These are phyloP conservation scores for Calonectria multiphialidica DNA, from an alignment of 2,329 filamentous ascomycete species.

Conservation along the genomic window DNA sequence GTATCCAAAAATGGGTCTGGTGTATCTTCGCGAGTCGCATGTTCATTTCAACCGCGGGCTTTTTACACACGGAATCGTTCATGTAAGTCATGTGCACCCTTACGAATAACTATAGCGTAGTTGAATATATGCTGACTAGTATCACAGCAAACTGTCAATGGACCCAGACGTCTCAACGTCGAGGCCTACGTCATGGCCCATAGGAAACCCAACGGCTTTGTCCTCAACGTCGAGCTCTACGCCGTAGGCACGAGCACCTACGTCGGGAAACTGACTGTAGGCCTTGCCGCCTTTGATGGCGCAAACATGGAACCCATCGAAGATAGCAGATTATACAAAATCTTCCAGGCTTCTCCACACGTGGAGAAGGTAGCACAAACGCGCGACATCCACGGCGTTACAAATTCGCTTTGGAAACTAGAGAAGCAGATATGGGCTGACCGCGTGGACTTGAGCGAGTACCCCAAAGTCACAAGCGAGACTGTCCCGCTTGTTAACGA, in stretches of 20 bases:
- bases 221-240: conserved; percentile 34
- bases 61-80: conserved; percentile 28
- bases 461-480: not conserved
- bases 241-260: conserved; percentile 34
- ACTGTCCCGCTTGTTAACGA: too few species aligned
- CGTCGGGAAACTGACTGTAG: not conserved
- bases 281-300: not conserved
- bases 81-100: conserved; percentile 29
- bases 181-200: conserved; percentile 32
- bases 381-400: not conserved
- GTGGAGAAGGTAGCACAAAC: too few species aligned
- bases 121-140: not conserved
- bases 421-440: not conserved
- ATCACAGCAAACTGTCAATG: conserved; percentile 40
- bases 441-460: not conserved
- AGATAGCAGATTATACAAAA: too few species aligned
- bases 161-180: conserved; percentile 37
- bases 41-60: not conserved
- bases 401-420: not conserved
- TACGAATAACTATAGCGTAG: too few species aligned
- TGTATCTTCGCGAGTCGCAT: not conserved
- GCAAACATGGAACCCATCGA: not conserved
- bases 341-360: not conserved
- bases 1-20: not conserved
- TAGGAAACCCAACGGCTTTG: not conserved